Evolutionary conservation across 257 asterid genomes (phyloP).

Genomic region (Ehretia macrophylla): DNA sequence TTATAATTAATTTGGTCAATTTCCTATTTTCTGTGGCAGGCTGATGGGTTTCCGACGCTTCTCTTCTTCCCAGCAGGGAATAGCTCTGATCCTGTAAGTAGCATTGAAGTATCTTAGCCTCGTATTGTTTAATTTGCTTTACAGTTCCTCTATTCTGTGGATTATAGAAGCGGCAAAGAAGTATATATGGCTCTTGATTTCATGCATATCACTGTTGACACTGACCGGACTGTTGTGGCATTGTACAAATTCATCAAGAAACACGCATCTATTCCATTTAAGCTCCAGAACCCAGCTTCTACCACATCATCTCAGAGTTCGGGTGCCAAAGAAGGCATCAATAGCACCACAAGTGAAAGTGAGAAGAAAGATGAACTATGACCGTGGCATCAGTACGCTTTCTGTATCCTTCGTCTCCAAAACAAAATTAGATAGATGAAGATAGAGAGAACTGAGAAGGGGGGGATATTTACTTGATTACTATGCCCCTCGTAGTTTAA

Average conservation of each 20-base stretch:
- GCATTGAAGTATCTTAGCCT: conserved; percentile 1
- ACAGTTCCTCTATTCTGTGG: not conserved
- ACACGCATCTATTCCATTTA: conserved; percentile 82
- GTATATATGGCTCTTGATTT: no score
- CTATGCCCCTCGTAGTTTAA: no score
- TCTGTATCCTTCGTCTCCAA: not conserved
- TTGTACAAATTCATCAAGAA: conserved; percentile 81
- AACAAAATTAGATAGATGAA: conserved; percentile 6
- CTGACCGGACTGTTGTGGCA: conserved; percentile 79
- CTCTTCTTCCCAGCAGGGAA: conserved; percentile 95
- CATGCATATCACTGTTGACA: conserved; percentile 64
- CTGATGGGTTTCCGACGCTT: conserved; percentile 89
- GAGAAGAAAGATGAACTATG: conserved; percentile 75
- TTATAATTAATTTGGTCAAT: not conserved
- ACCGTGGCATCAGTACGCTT: conserved; percentile 4
- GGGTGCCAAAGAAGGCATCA: conserved; percentile 24
- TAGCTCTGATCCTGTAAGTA: conserved; percentile 78
- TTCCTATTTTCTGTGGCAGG: conserved; percentile 37
- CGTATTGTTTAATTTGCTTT: not conserved
- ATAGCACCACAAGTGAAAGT: conserved; percentile 23
- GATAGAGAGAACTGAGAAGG: not conserved
- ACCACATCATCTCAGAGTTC: conserved; percentile 31
- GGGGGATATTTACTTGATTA: not conserved
- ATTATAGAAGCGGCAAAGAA: not conserved
- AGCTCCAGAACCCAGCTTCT: conserved; percentile 60